Percentiles rank a stretch among this genome's conserved stretches.
Evolutionary conservation across 768 basidiomycete species (phyloP).

Genomic region (Collybia sp.): DNA sequence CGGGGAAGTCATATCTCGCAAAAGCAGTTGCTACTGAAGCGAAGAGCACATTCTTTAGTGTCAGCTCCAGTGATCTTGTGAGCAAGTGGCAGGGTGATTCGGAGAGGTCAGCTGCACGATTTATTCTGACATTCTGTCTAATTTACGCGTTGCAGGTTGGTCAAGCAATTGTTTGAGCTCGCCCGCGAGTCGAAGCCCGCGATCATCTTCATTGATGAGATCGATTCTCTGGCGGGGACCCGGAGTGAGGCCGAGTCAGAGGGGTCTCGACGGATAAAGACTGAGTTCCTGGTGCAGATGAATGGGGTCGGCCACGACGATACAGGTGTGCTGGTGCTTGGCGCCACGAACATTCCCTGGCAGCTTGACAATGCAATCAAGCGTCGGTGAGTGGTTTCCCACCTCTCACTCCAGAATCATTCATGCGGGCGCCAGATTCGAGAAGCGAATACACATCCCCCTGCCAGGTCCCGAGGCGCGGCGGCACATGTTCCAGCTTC

Average conservation of each 20-base stretch:
- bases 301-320: constrained; percentile 98
- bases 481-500: constrained; percentile 94
- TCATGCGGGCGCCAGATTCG: constrained; percentile 53
- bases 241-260: constrained; percentile 97
- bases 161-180: constrained; percentile 94
- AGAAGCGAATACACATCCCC: constrained; percentile 98
- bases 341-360: constrained; percentile 99
- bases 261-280: constrained; percentile 95
- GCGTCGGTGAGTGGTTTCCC: constrained; percentile 55
- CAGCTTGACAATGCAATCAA: constrained; percentile 97
- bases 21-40: constrained; percentile 99
- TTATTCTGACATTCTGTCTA: neutral
- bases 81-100: constrained; percentile 99
- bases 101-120: constrained; percentile 63
- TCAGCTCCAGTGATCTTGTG: constrained; percentile 91
- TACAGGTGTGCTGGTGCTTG: constrained; percentile 91
- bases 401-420: neutral
- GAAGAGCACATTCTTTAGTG: constrained; percentile 98
- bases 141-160: constrained; percentile 54
- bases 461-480: constrained; percentile 92
- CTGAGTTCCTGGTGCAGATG: constrained; percentile 97
- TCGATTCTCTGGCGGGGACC: constrained; percentile 93
- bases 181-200: constrained; percentile 95
- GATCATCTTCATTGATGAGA: constrained; percentile 99
- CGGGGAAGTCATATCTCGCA: constrained; percentile 94